Evolutionary conservation across 306 rosid species (phyloP), one percentile per base, ranked within the genome.

Genomic region (Quercus glauca): DNA sequence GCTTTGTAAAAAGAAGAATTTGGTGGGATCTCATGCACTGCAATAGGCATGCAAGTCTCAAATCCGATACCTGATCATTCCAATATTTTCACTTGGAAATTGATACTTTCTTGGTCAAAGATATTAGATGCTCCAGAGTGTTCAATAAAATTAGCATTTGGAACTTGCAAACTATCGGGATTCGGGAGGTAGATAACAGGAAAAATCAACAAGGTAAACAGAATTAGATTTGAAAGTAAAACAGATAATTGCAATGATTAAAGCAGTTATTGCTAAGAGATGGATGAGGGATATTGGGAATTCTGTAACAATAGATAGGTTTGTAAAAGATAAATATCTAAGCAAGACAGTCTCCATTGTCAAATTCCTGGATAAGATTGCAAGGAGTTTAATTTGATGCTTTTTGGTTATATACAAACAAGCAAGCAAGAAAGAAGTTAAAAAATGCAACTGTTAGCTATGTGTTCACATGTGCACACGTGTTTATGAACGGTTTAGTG

Each of bases 21-120:
- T 0, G 87, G 88, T 0, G 91, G 96, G 37, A 88, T 33, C 81
- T 78, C 79, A 37, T 90, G 94, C 79, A 84, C 25, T 55, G 91
- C n/a, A 52, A 55, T 56, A 20, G 98, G 94, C 83, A 85, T 61
- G 80, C 93, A 85, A 6, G 94, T 77, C 25, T 88, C 90, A 17
- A 26, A 81, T 58, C 97, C 92, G 12, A 93, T 84, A 4, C 98
- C 94, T 0, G 94, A 91, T 81, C 89, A 87, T 73, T 84, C 84
- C 7, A 86, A 5, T 7, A 91, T 87, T 81, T 83, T 93, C 20
- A 19, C 19, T 25, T 79, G 80, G 72, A 93, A 91, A 11, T 84
- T 85, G 4, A 74, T 2, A n/a, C 17, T n/a, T 51, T 87, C 94
- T 73, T 0, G 26, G 58, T 71, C 75, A 41, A 79, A 73, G 23